Percentiles rank a stretch among this genome's conserved stretches.
Conservation (phyloP, 1,284 basidiomycete genomes). For the Stygiomarasmius scandens region DNA sequence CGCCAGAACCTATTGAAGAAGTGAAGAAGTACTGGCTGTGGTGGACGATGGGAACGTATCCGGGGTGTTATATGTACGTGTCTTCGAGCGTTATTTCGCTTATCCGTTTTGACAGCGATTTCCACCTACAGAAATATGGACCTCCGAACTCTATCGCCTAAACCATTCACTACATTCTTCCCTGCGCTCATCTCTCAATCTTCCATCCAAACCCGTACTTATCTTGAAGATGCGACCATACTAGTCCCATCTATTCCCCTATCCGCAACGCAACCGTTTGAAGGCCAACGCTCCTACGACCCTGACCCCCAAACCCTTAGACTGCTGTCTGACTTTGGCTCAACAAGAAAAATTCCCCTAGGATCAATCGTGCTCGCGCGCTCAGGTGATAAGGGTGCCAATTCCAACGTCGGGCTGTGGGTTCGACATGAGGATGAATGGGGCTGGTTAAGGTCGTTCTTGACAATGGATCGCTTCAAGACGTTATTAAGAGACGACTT, state of each 20-base stretch:
- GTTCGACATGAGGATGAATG: too few species aligned
- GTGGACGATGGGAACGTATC: slow-evolving; percentile 4
- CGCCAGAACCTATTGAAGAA: slow-evolving; percentile 1
- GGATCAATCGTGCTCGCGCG: slow-evolving; percentile 22
- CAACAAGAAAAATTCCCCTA: slow-evolving; percentile 21
- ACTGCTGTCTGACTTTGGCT: slow-evolving; percentile 14
- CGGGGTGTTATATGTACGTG: slow-evolving; percentile 5
- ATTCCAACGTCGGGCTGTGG: slow-evolving; percentile 26
- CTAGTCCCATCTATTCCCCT: slow-evolving; percentile 12
- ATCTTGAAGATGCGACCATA: background rate
- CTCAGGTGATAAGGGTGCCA: slow-evolving; percentile 26
- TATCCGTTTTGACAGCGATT: background rate
- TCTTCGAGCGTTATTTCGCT: too few species aligned
- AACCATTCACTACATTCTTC: slow-evolving; percentile 12
- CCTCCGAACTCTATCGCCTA: slow-evolving; percentile 2
- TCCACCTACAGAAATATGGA: slow-evolving; percentile 9
- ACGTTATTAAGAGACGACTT: slow-evolving; percentile 21
- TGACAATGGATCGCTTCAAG: slow-evolving; percentile 21
- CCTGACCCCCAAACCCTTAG: background rate
- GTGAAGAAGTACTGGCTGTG: slow-evolving; percentile 4
- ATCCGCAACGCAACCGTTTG: slow-evolving; percentile 12
- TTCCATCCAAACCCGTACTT: slow-evolving; percentile 1
- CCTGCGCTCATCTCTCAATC: slow-evolving; percentile 10
- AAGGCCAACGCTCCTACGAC: slow-evolving; percentile 12
- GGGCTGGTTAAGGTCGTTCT: slow-evolving; percentile 20